phyloP scores from a whole-genome alignment of 371 early-diverging fungal species.

The Funneliformis caledonium region DNA sequence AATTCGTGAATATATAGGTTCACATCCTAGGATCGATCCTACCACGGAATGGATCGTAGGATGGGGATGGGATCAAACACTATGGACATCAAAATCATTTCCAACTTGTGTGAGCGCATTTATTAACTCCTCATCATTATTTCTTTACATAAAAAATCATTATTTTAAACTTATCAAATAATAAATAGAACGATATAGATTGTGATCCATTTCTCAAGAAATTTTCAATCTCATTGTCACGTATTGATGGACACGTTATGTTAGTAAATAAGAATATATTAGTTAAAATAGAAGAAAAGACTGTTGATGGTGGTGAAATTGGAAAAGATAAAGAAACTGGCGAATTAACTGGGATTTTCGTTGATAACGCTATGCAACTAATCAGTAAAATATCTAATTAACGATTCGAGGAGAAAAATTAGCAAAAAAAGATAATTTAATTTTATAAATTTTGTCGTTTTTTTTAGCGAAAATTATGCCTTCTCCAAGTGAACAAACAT shows the following conservation, averaged over 20 bases:
- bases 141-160: neutral
- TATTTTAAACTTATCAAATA: neutral
- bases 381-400: neutral
- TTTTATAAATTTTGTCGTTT: neutral
- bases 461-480: neutral
- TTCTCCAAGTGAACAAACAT: neutral
- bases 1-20: constrained; percentile 4
- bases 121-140: neutral
- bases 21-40: neutral
- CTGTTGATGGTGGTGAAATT: constrained; percentile 29
- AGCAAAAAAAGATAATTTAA: neutral
- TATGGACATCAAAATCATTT: constrained; percentile 31
- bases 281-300: neutral
- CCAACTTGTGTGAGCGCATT: constrained; percentile 2
- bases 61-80: constrained; percentile 36
- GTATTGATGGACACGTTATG: constrained; percentile 30
- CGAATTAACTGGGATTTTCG: constrained; percentile 29
- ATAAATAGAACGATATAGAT: constrained; percentile 17
- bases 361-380: constrained; percentile 33
- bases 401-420: neutral
- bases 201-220: neutral
- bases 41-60: constrained; percentile 15
- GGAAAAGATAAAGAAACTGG: constrained; percentile 3
- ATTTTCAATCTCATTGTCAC: constrained; percentile 13
- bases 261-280: constrained; percentile 15